Evolutionary conservation across 2,329 filamentous ascomycete species (phyloP).

Genomic region (Aureobasidium namibiae): DNA sequence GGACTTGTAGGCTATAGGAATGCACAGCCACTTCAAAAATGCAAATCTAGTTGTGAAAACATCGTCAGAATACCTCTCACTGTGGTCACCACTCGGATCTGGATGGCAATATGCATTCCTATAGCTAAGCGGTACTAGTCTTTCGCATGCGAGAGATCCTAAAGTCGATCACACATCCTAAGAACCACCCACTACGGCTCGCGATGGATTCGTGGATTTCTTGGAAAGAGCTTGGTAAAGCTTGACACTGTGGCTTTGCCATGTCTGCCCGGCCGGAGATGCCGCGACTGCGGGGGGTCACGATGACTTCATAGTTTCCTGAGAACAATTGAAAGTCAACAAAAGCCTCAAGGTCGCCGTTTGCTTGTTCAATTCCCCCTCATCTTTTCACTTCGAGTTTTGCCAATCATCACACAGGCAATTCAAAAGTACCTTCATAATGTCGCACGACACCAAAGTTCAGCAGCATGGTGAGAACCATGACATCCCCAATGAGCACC

Average conservation of each 20-base stretch:
- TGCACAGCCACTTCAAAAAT: too few species aligned
- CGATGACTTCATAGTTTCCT: not conserved
- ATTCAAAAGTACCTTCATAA: not conserved
- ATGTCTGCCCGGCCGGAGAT: not conserved
- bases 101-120: too few species aligned
- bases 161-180: too few species aligned
- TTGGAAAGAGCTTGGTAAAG: constrained; percentile 9
- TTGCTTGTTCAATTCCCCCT: not conserved
- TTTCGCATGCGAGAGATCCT: too few species aligned
- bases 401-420: not conserved
- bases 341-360: not conserved
- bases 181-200: too few species aligned
- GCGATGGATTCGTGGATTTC: not conserved
- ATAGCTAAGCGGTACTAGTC: too few species aligned
- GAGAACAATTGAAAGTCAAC: not conserved
- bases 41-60: too few species aligned
- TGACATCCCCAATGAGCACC: constrained; percentile 43
- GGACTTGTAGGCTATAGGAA: too few species aligned
- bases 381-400: not conserved
- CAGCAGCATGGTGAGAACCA: constrained; percentile 9
- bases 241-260: not conserved
- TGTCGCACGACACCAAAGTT: constrained; percentile 4
- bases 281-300: not conserved
- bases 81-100: too few species aligned
- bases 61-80: too few species aligned